Base-by-base conservation (phyloP, 345 rosid species). In the Eucalyptus marginata region DNA sequence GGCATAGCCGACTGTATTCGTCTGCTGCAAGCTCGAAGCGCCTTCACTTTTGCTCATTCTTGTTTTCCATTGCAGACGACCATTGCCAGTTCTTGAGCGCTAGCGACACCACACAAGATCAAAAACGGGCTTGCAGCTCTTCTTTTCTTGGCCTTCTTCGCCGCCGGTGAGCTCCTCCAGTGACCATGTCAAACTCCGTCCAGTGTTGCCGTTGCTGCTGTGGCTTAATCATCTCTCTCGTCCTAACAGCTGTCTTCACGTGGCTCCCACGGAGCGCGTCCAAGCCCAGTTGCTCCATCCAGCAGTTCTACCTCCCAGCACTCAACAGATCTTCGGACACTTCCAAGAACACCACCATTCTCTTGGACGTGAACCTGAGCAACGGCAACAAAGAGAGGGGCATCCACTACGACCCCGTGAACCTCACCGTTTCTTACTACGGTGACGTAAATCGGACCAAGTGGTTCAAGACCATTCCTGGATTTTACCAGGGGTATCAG, bases 381-480 rank as follows among this genome's bases (percentile, higher is more conserved):
- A 97, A 97, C 89, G 91, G 94, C 79, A 97, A 97, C 94, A 93
- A 88, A 83, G 96, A 95, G 86, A 95, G 95, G 87, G 97, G 99
- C 22, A 90, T 97, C 20, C 89, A 91, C 91, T 97, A 97, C 87
- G 98, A 95, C 51, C 86, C 90, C 2, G 90, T 97, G 6, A 92
- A 93, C 86, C 87, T 96, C 52, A 90, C 94, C 14, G 87, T 88
- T 47, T 31, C 31, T 49, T 88, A 94, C n/a, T 92, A 36, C 59
- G 91, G 90, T 88, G 54, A 25, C 9, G 25, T 44, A 3, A 68
- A 86, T 29, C 87, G 50, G 46, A 88, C 86, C 49, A 86, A 31
- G 47, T 13, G 79, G 27, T 29, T 93, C 2, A 93, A 87, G 16
- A 89, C 88, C 2, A 92, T 96, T 47, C 91, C 50, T 3, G 46